Percentiles rank a stretch among this genome's conserved stretches.
Evolutionary conservation across 2,329 filamentous ascomycete species (phyloP).

Genomic region (Lachnellula cervina): DNA sequence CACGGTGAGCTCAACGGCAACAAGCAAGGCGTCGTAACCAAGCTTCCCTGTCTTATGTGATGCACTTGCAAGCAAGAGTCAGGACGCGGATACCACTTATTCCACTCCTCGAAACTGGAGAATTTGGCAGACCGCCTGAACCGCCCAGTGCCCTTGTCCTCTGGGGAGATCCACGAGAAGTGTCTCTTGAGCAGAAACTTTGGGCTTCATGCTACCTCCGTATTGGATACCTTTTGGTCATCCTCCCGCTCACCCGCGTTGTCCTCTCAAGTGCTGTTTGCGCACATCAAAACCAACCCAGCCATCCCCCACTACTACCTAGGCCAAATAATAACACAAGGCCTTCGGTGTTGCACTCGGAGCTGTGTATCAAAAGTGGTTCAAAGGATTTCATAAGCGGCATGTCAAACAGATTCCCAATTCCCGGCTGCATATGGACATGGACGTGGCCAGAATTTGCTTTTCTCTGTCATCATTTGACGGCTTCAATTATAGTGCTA

Average conservation of each 20-base stretch:
- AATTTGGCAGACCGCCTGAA: slow-evolving; percentile 7
- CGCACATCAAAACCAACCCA: background rate
- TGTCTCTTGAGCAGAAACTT: background rate
- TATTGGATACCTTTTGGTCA: slow-evolving; percentile 9
- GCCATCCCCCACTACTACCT: background rate
- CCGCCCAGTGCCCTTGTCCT: background rate
- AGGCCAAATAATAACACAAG: background rate
- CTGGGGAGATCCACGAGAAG: background rate
- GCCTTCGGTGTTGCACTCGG: background rate
- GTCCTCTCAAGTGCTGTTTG: background rate
- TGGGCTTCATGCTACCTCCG: slow-evolving; percentile 5
- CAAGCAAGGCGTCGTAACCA: slow-evolving; percentile 3
- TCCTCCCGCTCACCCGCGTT: slow-evolving; percentile 10
- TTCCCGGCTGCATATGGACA: background rate
- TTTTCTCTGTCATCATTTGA: slow-evolving; percentile 9
- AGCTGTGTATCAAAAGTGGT: background rate
- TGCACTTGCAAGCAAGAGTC: slow-evolving; percentile 1
- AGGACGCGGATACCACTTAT: background rate
- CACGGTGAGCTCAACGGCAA: slow-evolving; percentile 3
- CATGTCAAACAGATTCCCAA: background rate
- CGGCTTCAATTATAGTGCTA: background rate
- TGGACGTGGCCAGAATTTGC: background rate
- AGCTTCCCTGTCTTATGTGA: slow-evolving; percentile 1
- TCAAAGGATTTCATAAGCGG: slow-evolving; percentile 4
- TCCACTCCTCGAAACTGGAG: background rate